Percentiles rank a stretch among this genome's conserved stretches.
phyloP scores from a whole-genome alignment of 306 rosid species.

The Vachellia pachyceras region DNA sequence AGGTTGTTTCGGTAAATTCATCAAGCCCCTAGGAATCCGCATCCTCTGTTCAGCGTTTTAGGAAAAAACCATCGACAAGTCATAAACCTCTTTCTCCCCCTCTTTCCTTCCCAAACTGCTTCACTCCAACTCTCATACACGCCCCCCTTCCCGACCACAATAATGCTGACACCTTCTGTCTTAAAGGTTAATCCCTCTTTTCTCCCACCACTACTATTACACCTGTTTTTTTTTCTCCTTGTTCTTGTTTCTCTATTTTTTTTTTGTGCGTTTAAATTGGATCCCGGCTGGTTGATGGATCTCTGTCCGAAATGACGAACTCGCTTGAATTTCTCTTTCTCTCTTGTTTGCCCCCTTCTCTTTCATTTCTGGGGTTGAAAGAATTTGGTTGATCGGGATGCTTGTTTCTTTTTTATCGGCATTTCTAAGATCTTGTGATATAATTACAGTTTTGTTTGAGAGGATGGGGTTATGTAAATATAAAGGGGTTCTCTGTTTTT shows the following conservation, averaged over 20 bases:
- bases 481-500: slow-evolving; percentile 6
- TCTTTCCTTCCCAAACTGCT: not conserved
- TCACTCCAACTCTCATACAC: slow-evolving; percentile 17
- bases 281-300: slow-evolving; percentile 35
- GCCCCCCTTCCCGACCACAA: slow-evolving; percentile 12
- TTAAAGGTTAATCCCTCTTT: slow-evolving; percentile 36
- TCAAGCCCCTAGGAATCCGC: slow-evolving; percentile 31
- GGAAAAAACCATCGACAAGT: not conserved
- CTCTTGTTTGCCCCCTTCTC: not conserved
- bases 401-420: slow-evolving; percentile 15
- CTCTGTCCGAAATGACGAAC: slow-evolving; percentile 26
- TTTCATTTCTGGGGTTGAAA: slow-evolving; percentile 8
- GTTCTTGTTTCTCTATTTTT: not conserved
- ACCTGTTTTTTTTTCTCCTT: not conserved
- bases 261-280: slow-evolving; percentile 2
- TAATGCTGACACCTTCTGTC: slow-evolving; percentile 35
- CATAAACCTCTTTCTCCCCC: not conserved
- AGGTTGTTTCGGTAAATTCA: slow-evolving; percentile 31
- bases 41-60: not conserved
- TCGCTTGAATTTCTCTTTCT: not conserved
- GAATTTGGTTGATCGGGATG: slow-evolving; percentile 42
- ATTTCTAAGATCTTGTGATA: slow-evolving; percentile 40
- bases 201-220: not conserved
- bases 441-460: slow-evolving; percentile 1
- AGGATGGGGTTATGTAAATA: not conserved